These are phyloP conservation scores for Strigomonas culicis DNA, from an alignment of 208 protist genomes.

Conservation along the genomic window DNA sequence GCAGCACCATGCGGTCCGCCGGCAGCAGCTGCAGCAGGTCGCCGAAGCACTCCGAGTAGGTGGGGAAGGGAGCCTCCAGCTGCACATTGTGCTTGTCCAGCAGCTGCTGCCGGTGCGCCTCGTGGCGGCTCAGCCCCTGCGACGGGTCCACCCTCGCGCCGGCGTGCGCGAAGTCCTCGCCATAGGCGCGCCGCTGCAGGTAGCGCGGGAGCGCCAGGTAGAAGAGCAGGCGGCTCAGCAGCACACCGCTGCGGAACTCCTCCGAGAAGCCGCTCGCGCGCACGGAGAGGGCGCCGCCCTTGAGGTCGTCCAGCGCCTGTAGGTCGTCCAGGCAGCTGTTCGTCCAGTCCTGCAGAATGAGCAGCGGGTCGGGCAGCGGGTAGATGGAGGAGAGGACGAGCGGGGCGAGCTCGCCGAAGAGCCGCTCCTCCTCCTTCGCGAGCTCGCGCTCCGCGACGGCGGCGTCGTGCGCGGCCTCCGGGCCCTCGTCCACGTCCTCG, in stretches of 20 bases:
- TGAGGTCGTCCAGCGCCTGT: conserved; percentile 76
- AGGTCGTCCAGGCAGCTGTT: conserved; percentile 85
- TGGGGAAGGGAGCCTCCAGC: conserved; percentile 79
- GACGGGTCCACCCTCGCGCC: neutral
- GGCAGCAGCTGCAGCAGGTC: conserved; percentile 63
- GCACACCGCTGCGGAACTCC: conserved; percentile 71
- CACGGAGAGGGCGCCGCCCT: conserved; percentile 57
- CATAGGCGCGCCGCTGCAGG: conserved; percentile 37
- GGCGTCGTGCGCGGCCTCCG: neutral
- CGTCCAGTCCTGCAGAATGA: conserved; percentile 82
- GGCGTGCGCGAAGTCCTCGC: conserved; percentile 11
- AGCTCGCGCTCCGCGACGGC: conserved; percentile 5
- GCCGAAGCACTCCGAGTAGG: conserved; percentile 84
- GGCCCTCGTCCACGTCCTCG: neutral
- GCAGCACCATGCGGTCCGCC: conserved; percentile 63
- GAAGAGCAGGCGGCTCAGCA: conserved; percentile 83
- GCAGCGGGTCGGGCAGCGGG: conserved; percentile 68
- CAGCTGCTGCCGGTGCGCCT: conserved; percentile 55
- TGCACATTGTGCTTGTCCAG: conserved; percentile 77
- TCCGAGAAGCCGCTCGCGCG: conserved; percentile 77
- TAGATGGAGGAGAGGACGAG: conserved; percentile 65
- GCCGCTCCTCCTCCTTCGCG: conserved; percentile 54
- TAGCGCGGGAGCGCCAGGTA: conserved; percentile 87
- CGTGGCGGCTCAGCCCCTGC: conserved; percentile 5
- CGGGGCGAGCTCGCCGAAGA: conserved; percentile 80